These are phyloP conservation scores for Tuber microsphaerosporum DNA, from an alignment of 495 filamentous ascomycete genomes.

Conservation along the genomic window DNA sequence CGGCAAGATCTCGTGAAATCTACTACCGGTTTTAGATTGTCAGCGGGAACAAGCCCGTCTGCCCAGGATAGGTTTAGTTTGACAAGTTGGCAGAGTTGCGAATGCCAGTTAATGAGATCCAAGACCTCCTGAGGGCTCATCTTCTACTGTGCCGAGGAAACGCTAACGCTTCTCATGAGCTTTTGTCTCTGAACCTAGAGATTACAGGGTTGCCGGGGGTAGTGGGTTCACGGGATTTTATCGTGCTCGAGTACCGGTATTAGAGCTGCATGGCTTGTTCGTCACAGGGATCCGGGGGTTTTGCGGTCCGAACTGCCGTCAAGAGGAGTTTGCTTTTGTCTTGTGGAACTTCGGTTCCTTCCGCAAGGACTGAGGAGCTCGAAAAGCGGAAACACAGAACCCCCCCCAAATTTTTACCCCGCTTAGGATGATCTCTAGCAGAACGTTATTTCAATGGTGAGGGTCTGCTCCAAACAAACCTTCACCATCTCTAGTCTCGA, in stretches of 20 bases:
- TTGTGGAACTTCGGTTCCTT: background rate
- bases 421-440: background rate
- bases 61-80: too few species aligned
- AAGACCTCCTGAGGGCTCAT: too few species aligned
- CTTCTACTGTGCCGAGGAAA: too few species aligned
- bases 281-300: background rate
- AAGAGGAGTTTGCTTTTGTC: background rate
- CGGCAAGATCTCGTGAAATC: background rate
- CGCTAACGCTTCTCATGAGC: too few species aligned
- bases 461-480: background rate
- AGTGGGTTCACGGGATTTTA: too few species aligned
- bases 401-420: background rate
- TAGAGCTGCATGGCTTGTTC: background rate
- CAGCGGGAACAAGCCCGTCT: too few species aligned
- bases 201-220: too few species aligned
- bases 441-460: background rate
- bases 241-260: too few species aligned
- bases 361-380: background rate
- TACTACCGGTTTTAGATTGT: too few species aligned
- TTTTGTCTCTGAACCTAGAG: too few species aligned
- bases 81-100: too few species aligned
- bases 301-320: background rate
- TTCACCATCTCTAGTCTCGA: background rate
- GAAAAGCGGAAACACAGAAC: background rate
- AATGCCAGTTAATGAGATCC: too few species aligned